Evolutionary conservation across 495 filamentous ascomycete species (phyloP).

Genomic region (Tuber magnatum): DNA sequence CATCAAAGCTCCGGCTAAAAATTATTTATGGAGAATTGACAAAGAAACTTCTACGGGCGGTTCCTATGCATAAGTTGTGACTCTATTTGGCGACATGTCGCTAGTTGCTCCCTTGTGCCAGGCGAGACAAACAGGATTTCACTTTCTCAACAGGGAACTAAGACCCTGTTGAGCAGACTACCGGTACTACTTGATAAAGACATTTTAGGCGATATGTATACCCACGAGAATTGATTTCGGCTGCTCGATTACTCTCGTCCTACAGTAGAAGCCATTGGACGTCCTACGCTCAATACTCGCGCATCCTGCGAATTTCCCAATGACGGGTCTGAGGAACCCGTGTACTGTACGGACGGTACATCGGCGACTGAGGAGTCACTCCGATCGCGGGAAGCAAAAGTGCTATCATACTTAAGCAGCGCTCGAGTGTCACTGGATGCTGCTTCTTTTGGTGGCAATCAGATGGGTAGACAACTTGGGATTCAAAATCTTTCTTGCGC

Average conservation of each 20-base stretch:
- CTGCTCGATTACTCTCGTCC: background rate
- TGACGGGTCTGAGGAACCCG: background rate
- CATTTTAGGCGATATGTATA: background rate
- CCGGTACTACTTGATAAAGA: background rate
- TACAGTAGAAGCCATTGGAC: background rate
- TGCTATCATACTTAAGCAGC: background rate
- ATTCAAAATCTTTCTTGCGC: background rate
- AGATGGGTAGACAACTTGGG: background rate
- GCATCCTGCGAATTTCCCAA: background rate
- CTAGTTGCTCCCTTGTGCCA: background rate
- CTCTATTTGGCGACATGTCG: background rate
- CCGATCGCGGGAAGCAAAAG: background rate
- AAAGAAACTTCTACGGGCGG: background rate
- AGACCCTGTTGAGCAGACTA: background rate
- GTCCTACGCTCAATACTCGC: background rate
- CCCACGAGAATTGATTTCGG: background rate
- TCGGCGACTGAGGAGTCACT: background rate
- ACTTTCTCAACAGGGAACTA: background rate
- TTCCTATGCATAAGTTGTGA: background rate
- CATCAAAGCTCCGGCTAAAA: background rate
- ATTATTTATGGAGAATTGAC: background rate
- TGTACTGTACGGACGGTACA: background rate
- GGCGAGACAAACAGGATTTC: background rate
- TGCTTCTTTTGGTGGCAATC: background rate
- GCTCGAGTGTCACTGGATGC: background rate